Base-by-base conservation (phyloP, 768 basidiomycete species). In the Macrolepiota fuliginosa region DNA sequence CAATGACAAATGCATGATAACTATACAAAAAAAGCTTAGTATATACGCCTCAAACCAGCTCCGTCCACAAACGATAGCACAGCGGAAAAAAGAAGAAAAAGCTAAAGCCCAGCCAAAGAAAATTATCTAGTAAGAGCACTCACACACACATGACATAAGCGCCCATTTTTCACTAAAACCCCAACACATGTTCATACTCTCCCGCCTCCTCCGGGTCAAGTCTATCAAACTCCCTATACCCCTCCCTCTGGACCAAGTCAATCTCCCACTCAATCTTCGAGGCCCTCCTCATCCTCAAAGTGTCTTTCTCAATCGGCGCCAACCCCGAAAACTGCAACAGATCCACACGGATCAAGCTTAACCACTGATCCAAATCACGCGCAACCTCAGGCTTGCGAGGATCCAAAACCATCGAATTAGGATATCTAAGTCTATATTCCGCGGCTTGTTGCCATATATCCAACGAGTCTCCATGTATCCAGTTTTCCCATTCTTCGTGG, bases 151-250 rank as follows among this genome's bases (percentile, higher is more conserved):
- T 11, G 27, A 54, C 2, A 37, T 32, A n/a, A 60, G 27, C 11
- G 17, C 13, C 17, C 49, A 37, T n/a, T 12, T 17, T 19, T 24
- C 24, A 49, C 32, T 27, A 61, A 55, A 61, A 54, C 1, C 52
- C 53, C 12, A 61, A 19, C 22, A 54, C 42, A 54, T 61, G 59
- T 39, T 54, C 60, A 61, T 46, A 61, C 37, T 61, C 60, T 17
- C 60, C 60, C 42, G 53, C 24, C n/a, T 61, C 60, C 42, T 42
- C 53, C 13, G 60, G 60, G 37, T 61, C 60, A 35, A 61, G 32
- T 22, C 60, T 54, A 7, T 39, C 53, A n/a, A 46, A 49, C n/a
- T 61, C 60, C 9, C 60, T 22, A 17, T 61, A 61, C 2, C 60
- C 54, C 45, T 55, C 60, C 24, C 53, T 35, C 54, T 61, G 60